phyloP scores from a whole-genome alignment of 2,329 filamentous ascomycete genomes.

The Arthrinium puccinioides region DNA sequence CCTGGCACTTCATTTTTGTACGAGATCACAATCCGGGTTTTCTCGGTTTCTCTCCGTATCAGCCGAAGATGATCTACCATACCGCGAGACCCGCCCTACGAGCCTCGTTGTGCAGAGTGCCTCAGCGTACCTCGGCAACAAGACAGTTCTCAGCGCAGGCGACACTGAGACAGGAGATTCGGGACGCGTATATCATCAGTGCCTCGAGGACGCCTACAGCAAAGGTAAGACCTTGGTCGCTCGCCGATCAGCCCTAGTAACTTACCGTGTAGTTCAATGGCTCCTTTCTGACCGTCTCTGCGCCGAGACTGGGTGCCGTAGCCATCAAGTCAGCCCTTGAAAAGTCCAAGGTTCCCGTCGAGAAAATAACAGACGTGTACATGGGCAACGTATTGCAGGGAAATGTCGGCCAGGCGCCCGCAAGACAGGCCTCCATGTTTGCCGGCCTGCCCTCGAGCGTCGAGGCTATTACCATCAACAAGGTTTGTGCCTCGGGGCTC shows the following conservation, averaged over 20 bases:
- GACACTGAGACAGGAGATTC: slow-evolving; percentile 57
- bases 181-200: slow-evolving; percentile 90
- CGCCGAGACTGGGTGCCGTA: slow-evolving; percentile 79
- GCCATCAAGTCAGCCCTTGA: slow-evolving; percentile 88
- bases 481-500: slow-evolving; percentile 92
- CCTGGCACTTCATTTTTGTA: no score
- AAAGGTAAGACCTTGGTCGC: slow-evolving; percentile 50
- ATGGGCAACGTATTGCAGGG: slow-evolving; percentile 94
- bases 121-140: slow-evolving; percentile 15
- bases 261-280: slow-evolving; percentile 74
- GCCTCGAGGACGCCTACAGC: slow-evolving; percentile 83
- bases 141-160: slow-evolving; percentile 40
- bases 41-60: no score
- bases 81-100: slow-evolving; percentile 14
- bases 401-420: slow-evolving; percentile 80
- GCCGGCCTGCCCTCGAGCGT: slow-evolving; percentile 74
- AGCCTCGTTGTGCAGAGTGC: slow-evolving; percentile 11
- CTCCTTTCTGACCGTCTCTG: slow-evolving; percentile 73
- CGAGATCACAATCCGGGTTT: no score
- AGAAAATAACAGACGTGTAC: slow-evolving; percentile 85
- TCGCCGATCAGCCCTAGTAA: slow-evolving; percentile 1
- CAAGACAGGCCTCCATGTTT: slow-evolving; percentile 83
- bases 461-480: slow-evolving; percentile 92
- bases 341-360: slow-evolving; percentile 75
- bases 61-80: no score